Evolutionary conservation across 208 protist genomes (phyloP).

Genomic region (Leishmania major): DNA sequence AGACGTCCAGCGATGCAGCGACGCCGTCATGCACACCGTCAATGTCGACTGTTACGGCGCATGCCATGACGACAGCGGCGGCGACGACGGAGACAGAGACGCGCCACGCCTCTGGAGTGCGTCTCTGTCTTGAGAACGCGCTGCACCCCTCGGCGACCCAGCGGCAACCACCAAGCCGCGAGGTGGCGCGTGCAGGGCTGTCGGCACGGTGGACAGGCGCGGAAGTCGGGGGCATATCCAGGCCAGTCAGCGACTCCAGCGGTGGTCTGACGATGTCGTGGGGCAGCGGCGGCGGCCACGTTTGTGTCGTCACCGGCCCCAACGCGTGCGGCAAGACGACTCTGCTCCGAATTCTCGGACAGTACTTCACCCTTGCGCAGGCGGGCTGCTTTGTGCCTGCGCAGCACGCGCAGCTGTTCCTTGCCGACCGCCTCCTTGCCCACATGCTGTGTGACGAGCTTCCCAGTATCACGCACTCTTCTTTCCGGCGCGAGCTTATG

Average conservation of each 20-base stretch:
- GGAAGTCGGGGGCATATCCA: background rate
- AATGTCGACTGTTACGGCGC: background rate
- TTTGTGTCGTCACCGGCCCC: conserved; percentile 90
- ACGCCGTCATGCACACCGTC: background rate
- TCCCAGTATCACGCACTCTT: conserved; percentile 58
- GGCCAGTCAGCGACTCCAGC: background rate
- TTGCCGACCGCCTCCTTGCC: conserved; percentile 73
- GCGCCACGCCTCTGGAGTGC: background rate
- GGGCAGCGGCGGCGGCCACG: conserved; percentile 29
- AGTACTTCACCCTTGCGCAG: conserved; percentile 91
- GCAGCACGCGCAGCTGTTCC: conserved; percentile 46
- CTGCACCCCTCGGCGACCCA: conserved; percentile 19
- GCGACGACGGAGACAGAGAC: background rate
- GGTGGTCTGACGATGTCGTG: conserved; percentile 31
- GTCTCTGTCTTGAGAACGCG: conserved; percentile 11
- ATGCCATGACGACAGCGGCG: background rate
- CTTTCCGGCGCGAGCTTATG: conserved; percentile 72
- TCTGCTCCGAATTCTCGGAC: conserved; percentile 88
- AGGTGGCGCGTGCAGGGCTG: background rate
- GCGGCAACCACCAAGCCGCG: background rate
- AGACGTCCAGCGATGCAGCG: conserved; percentile 4
- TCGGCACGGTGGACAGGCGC: background rate
- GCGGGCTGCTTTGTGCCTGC: conserved; percentile 93
- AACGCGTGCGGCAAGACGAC: conserved; percentile 96
- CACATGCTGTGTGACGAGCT: conserved; percentile 86